These are phyloP conservation scores for Podospora fimiseda DNA, from an alignment of 495 filamentous ascomycete genomes.

Conservation along the genomic window DNA sequence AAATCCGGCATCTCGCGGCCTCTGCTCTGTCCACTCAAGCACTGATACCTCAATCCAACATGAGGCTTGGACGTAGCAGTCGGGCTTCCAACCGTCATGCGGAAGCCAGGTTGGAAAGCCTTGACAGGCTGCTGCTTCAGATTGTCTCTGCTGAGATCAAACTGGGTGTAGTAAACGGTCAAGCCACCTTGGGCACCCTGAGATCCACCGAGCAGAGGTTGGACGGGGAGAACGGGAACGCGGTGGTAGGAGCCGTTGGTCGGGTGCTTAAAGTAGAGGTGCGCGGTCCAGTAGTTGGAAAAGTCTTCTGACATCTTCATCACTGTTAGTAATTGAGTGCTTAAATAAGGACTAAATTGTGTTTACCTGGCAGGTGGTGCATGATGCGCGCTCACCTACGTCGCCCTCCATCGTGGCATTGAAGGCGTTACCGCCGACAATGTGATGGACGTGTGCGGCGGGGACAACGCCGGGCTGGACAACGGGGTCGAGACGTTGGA, in stretches of 20 bases:
- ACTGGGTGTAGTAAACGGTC: slow-evolving; percentile 41
- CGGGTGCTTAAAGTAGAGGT: slow-evolving; percentile 42
- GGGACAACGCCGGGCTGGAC: slow-evolving; percentile 35
- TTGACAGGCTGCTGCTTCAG: slow-evolving; percentile 30
- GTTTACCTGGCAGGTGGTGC: slow-evolving; percentile 26
- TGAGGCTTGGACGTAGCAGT: slow-evolving; percentile 28
- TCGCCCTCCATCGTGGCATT: slow-evolving; percentile 45
- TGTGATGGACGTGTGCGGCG: slow-evolving; percentile 42
- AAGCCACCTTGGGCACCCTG: slow-evolving; percentile 36
- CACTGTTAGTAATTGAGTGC: no score
- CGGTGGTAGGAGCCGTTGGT: slow-evolving; percentile 41
- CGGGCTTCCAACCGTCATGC: slow-evolving; percentile 46
- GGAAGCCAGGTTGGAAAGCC: slow-evolving; percentile 43
- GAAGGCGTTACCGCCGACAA: slow-evolving; percentile 46
- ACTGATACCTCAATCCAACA: slow-evolving; percentile 40
- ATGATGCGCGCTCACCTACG: slow-evolving; percentile 34
- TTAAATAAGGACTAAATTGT: no score
- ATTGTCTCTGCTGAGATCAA: slow-evolving; percentile 32
- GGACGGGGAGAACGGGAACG: slow-evolving; percentile 31
- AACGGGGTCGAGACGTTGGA: slow-evolving; percentile 41
- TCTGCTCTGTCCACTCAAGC: slow-evolving; percentile 31
- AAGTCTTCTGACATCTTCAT: slow-evolving; percentile 22
- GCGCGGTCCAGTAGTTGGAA: slow-evolving; percentile 38
- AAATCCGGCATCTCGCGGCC: slow-evolving; percentile 36
- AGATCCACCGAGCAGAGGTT: slow-evolving; percentile 39